These are phyloP conservation scores for Anisogramma anomala DNA, from an alignment of 2,329 filamentous ascomycete genomes.

Conservation along the genomic window DNA sequence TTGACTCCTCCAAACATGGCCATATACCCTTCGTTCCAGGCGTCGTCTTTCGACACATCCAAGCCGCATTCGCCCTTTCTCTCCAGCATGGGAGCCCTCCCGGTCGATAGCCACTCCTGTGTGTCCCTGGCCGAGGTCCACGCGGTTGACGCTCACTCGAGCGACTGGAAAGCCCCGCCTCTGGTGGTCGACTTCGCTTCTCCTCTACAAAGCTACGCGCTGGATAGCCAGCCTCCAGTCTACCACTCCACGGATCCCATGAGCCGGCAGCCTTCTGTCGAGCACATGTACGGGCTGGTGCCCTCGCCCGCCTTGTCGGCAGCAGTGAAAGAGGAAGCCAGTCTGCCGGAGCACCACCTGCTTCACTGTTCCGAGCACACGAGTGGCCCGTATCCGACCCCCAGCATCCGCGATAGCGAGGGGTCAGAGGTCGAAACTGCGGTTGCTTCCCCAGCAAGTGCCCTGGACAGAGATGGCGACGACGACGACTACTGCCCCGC, in stretches of 20 bases:
- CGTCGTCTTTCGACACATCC: slow-evolving; percentile 19
- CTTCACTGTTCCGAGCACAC: background rate
- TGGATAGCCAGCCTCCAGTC: slow-evolving; percentile 23
- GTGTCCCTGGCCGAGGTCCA: slow-evolving; percentile 27
- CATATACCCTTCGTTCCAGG: slow-evolving; percentile 21
- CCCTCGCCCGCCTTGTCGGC: slow-evolving; percentile 20
- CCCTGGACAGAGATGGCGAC: slow-evolving; percentile 6
- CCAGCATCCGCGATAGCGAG: slow-evolving; percentile 11
- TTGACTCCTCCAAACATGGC: slow-evolving; percentile 27
- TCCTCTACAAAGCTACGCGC: slow-evolving; percentile 20
- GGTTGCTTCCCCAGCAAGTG: slow-evolving; percentile 1
- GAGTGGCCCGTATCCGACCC: slow-evolving; percentile 7
- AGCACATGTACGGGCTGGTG: slow-evolving; percentile 13
- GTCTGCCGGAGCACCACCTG: background rate
- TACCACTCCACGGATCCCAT: slow-evolving; percentile 16
- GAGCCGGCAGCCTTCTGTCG: slow-evolving; percentile 13
- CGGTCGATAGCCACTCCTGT: slow-evolving; percentile 17
- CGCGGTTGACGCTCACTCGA: slow-evolving; percentile 21
- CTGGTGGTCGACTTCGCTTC: slow-evolving; percentile 17
- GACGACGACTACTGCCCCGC: slow-evolving; percentile 6
- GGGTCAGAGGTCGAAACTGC: slow-evolving; percentile 7
- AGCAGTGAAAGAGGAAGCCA: slow-evolving; percentile 6
- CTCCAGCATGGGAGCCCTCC: slow-evolving; percentile 18
- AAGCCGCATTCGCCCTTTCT: slow-evolving; percentile 20
- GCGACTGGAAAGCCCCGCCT: slow-evolving; percentile 21